Evolutionary conservation across 2,329 filamentous ascomycete species (phyloP).

Genomic region (Microdochium paspali): DNA sequence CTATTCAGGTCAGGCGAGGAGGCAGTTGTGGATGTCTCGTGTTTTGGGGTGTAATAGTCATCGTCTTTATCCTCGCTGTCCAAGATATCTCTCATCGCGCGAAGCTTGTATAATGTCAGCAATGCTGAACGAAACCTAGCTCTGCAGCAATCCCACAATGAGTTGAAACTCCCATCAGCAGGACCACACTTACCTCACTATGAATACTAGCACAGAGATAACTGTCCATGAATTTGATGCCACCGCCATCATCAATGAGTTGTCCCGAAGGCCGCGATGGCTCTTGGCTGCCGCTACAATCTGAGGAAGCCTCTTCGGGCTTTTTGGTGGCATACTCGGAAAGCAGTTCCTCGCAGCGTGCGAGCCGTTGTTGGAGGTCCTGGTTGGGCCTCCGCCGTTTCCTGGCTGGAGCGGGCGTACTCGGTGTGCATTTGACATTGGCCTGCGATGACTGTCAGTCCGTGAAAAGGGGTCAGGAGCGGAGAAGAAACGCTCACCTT

Average conservation of each 20-base stretch:
- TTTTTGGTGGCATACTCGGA: conserved; percentile 42
- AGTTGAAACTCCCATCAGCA: no score
- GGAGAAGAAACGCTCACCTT: not conserved
- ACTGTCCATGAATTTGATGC: conserved; percentile 47
- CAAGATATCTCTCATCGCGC: conserved; percentile 49
- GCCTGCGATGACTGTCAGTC: conserved; percentile 28
- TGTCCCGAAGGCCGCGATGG: conserved; percentile 39
- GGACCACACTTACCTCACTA: conserved; percentile 36
- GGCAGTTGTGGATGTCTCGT: conserved; percentile 28
- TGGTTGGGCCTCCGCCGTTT: conserved; percentile 52
- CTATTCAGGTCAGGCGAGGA: conserved; percentile 42
- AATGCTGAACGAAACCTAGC: not conserved
- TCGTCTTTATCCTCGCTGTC: conserved; percentile 41
- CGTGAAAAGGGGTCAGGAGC: not conserved
- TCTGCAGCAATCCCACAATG: no score
- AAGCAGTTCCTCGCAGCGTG: conserved; percentile 47
- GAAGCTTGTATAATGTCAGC: conserved; percentile 29
- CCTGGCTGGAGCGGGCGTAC: conserved; percentile 48
- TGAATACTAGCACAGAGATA: conserved; percentile 43
- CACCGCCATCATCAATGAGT: conserved; percentile 42
- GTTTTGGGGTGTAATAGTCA: conserved; percentile 29
- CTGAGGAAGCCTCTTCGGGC: conserved; percentile 11
- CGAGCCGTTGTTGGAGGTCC: conserved; percentile 50
- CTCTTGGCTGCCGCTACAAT: conserved; percentile 19
- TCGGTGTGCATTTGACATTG: conserved; percentile 49